Base-by-base conservation (phyloP, 306 rosid species). In the Sophora flavescens region DNA sequence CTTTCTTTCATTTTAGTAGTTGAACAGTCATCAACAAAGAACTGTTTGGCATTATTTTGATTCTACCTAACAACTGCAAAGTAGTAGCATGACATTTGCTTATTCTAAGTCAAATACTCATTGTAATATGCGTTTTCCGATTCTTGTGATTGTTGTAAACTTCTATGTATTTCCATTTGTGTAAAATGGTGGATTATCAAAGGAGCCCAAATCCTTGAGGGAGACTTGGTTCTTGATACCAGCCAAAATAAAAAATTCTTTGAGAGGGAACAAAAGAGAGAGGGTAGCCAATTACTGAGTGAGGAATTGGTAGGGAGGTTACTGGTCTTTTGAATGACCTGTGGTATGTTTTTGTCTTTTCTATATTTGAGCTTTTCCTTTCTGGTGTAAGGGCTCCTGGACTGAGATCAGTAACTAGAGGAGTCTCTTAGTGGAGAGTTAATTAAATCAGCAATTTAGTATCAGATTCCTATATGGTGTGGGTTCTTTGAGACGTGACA, bases 401-500 rank as follows among this genome's bases (percentile, higher is more conserved):
- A 44, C 14, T 8, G 50, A 44, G 50, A 44, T 44, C 50, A 44
- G 50, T 44, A 9, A 44, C 14, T 44, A 44, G 13, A 44, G 50
- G 50, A 44, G 50, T n/a, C 8, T 44, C 50, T 44, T 44, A 10
- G 6, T 42, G 50, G 50, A 9, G 2, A 44, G 9, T 44, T 10
- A 44, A 11, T 44, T 9, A 35, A 35, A 35, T 35, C 38, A 35
- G 38, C 38, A 3, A 35, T 35, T 5, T 6, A 35, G 38, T 35
- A 35, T 35, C 38, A 35, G 38, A 6, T 35, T 35, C 32, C 32
- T 30, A 30, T 30, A 2, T 62, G 35, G 14, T 30, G 6, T 33
- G n/a, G 68, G 68, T 62, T 62, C 26, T 26, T 35, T 2, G 3
- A 35, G 68, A 62, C 35, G 68, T 33, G 68, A 62, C 41, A 62